Percentiles rank a stretch among this genome's conserved stretches.
Conservation (phyloP, 2,329 filamentous ascomycete genomes). For the Ambrosiella cleistominuta region DNA sequence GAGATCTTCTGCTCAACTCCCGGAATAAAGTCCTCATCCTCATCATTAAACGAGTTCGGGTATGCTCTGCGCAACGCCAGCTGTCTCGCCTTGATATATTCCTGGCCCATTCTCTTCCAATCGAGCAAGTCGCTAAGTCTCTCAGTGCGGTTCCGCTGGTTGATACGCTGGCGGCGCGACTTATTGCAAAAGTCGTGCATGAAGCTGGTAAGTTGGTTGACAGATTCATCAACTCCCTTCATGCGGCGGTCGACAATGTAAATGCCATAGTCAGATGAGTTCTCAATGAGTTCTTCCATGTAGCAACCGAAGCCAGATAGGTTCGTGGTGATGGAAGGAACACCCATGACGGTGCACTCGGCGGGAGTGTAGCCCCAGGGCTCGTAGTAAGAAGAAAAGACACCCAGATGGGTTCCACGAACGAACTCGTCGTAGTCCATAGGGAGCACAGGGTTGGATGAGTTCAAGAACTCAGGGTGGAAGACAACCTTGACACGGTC, state of each 20-base stretch:
- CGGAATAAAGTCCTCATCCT: constrained; percentile 77
- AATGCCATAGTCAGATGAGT: constrained; percentile 93
- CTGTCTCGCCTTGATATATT: constrained; percentile 95
- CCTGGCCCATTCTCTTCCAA: constrained; percentile 99
- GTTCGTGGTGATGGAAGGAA: constrained; percentile 95
- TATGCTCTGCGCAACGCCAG: constrained; percentile 83
- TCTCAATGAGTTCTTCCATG: constrained; percentile 98
- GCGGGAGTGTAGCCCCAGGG: constrained; percentile 98
- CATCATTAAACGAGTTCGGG: constrained; percentile 68
- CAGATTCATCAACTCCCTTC: constrained; percentile 93
- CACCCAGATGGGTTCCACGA: constrained; percentile 82
- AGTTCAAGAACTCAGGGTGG: constrained; percentile 95
- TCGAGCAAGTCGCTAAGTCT: constrained; percentile 85
- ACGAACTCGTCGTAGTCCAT: constrained; percentile 98
- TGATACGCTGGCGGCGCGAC: constrained; percentile 91
- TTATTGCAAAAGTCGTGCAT: constrained; percentile 94
- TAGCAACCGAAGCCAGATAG: constrained; percentile 96
- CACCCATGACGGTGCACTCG: constrained; percentile 97
- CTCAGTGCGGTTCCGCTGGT: constrained; percentile 94
- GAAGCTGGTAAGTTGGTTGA: constrained; percentile 67
- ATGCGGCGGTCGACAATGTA: constrained; percentile 93
- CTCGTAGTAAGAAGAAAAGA: constrained; percentile 97
- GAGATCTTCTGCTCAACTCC: constrained; percentile 91
- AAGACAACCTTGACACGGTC: constrained; percentile 97
- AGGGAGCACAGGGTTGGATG: constrained; percentile 82